A percentile compares a stretch with the other conserved stretches of the same genome.
Evolutionary conservation across 2,329 filamentous ascomycete genomes (phyloP).

Genomic region (Monosporascus sp.): DNA sequence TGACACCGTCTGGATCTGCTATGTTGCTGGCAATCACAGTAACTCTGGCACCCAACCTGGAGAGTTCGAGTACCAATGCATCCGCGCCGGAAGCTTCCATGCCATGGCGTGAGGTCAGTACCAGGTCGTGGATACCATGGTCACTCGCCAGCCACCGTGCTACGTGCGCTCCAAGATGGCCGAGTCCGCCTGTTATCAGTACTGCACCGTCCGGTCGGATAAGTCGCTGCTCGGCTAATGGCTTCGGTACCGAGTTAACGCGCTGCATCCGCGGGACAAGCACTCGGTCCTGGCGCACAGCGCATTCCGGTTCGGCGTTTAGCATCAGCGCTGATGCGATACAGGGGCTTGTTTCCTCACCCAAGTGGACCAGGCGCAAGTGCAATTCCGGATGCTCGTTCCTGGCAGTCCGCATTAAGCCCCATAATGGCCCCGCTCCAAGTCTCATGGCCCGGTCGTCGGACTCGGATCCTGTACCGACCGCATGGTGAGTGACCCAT

Average conservation of each 20-base stretch:
- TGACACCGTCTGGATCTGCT: conserved; percentile 14
- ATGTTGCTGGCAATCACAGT: conserved; percentile 20
- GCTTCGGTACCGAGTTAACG: conserved; percentile 1
- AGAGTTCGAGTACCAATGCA: conserved; percentile 18
- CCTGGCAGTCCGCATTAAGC: conserved; percentile 23
- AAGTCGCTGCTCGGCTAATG: conserved; percentile 5
- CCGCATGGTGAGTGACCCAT: conserved; percentile 20
- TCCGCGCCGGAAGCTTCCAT: conserved; percentile 19
- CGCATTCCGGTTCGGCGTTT: conserved; percentile 15
- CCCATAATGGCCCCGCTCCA: conserved; percentile 22
- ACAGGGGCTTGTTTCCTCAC: conserved; percentile 3
- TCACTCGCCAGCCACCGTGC: conserved; percentile 19
- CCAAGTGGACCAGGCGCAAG: conserved; percentile 21
- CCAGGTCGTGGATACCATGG: conserved; percentile 22
- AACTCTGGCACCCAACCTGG: conserved; percentile 14
- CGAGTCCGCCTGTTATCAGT: conserved; percentile 23
- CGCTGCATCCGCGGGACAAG: conserved; percentile 18
- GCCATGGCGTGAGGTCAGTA: conserved; percentile 24
- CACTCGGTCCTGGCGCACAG: conserved; percentile 12
- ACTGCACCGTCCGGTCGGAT: conserved; percentile 21
- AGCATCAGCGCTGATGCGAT: conserved; percentile 10
- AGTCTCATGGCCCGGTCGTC: conserved; percentile 12
- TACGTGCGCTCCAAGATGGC: conserved; percentile 20
- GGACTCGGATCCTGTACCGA: conserved; percentile 13
- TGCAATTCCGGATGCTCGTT: conserved; percentile 24